Evolutionary conservation across 179 eudicot genomes (phyloP), one percentile per base, ranked within the genome.

Genomic region (Beta macrorhiza): DNA sequence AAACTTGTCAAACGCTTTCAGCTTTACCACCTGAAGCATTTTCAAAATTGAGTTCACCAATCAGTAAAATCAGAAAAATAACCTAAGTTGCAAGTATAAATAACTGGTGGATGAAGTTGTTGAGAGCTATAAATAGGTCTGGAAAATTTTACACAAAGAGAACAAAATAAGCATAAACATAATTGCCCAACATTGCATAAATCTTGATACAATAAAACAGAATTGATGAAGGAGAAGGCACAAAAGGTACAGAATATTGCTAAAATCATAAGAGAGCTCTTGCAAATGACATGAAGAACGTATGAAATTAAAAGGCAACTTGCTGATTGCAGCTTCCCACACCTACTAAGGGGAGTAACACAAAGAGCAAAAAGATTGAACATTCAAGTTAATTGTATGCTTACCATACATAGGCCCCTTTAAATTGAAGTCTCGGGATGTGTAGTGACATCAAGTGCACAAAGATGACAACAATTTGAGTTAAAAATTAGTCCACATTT

Each of bases 1-100:
- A 86, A 94, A 96, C 88, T 96, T 96, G 76, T 92, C 91, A 65
- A 95, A 95, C 62, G 99, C 98, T 85, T 92, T 93, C 75, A 95
- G 92, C 89, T 92, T 93, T 65, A 95, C 93, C 64, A 93, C 82
- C 92, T 90, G 81, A 55, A 79, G 25, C 45, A 88, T 77, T 45
- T 67, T 68, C 0, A 37, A 67, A 12, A 72, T 16, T 25, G 80
- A 32, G 61, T 37, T 20, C 63, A 76, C 32, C 7, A 25, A 44
- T 45, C 2, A 47, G 37, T 42, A 7, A 78, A 64, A 14, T 29
- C 37, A 32, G 4, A 67, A n/a, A 8, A n/a, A 7, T 2, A 72
- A 22, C 37, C 32, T 37, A n/a, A 13, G 0, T 16, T 67, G 32
- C 19, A 16, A 67, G 16, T 8, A 25, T n/a, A 13, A 63, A 20